Base-by-base conservation (phyloP, 805 yeast species). In the Dipodascopsis uninucleata region DNA sequence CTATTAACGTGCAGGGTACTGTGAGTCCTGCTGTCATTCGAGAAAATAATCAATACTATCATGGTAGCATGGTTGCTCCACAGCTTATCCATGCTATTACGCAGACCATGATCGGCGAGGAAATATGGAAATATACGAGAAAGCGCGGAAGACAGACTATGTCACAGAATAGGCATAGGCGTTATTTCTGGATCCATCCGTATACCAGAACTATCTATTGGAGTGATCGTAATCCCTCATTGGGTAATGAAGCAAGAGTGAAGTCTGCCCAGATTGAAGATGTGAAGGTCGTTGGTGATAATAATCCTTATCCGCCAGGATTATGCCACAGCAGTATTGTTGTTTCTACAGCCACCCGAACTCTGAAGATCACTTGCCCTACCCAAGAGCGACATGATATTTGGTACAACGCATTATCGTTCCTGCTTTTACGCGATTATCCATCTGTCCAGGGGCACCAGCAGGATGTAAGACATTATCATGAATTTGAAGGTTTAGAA, bases 111-210 rank as follows among this genome's bases (percentile, higher is more conserved):
- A 84, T 89, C 63, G 98, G 98, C 41, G 97, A 90, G 61, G 85
- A 79, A 54, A 69, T 89, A 46, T 81, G 74, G 75, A 90, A 90
- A 65, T 89, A 89, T 62, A 85, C 82, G 62, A 79, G 93, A 47
- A 82, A 88, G 12, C 70, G 85, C 39, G 81, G 86, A 29, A 65
- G 72, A 5, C 59, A 59, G 33, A 74, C 82, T 1, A 73, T 86
- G 17, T 76, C 90, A 0, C 93, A 87, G 39, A 76, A 77, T 32
- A 76, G 96, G 48, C 98, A 90, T 61, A 93, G 84, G 60, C 75
- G 97, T 54, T 90, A 78, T 68, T 90, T 90, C 74, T 93, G 97
- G 97, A 78, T 93, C 35, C 95, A 90, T 65, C 97, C 98, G 2
- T 89, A 89, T 64, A 82, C 93, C 6, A 68, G 87, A 70, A 86